A percentile compares a stretch with the other conserved stretches of the same genome.
These are phyloP conservation scores for Blastomyces parvus DNA, from an alignment of 2,329 filamentous ascomycete genomes.

Conservation along the genomic window DNA sequence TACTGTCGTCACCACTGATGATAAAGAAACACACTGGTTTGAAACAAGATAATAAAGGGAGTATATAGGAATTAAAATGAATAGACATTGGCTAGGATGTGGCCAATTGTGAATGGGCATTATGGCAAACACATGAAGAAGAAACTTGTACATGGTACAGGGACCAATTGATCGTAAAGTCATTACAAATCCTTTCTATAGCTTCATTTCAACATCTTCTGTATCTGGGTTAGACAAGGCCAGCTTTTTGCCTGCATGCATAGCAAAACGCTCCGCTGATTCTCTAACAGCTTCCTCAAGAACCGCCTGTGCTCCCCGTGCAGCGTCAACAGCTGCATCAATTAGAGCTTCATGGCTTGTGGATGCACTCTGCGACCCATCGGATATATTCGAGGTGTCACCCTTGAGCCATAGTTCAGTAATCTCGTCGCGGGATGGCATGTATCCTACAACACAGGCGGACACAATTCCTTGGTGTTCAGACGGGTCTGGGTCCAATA, in stretches of 20 bases:
- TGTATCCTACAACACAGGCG: slow-evolving; percentile 82
- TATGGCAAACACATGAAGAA: slow-evolving; percentile 2
- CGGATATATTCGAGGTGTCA: slow-evolving; percentile 36
- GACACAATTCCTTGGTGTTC: slow-evolving; percentile 71
- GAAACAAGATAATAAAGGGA: neutral
- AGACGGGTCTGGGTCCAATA: slow-evolving; percentile 72
- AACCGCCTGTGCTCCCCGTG: slow-evolving; percentile 49
- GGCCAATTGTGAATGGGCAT: neutral
- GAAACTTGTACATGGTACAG: neutral
- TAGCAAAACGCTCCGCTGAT: slow-evolving; percentile 37
- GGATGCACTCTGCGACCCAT: slow-evolving; percentile 28
- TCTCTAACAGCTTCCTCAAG: slow-evolving; percentile 54
- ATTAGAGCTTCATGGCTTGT: slow-evolving; percentile 45
- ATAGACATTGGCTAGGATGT: neutral
- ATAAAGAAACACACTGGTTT: neutral
- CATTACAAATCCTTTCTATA: slow-evolving; percentile 17
- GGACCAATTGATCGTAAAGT: slow-evolving; percentile 5
- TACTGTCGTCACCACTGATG: neutral
- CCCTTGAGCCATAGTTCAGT: slow-evolving; percentile 95
- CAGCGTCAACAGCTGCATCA: slow-evolving; percentile 55
- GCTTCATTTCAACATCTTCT: slow-evolving; percentile 23
- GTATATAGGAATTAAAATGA: neutral
- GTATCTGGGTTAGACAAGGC: neutral
- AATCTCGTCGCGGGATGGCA: slow-evolving; percentile 78
- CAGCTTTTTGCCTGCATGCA: slow-evolving; percentile 14